Conservation (phyloP, 2,329 filamentous ascomycete species). For the Colletotrichum aenigma region DNA sequence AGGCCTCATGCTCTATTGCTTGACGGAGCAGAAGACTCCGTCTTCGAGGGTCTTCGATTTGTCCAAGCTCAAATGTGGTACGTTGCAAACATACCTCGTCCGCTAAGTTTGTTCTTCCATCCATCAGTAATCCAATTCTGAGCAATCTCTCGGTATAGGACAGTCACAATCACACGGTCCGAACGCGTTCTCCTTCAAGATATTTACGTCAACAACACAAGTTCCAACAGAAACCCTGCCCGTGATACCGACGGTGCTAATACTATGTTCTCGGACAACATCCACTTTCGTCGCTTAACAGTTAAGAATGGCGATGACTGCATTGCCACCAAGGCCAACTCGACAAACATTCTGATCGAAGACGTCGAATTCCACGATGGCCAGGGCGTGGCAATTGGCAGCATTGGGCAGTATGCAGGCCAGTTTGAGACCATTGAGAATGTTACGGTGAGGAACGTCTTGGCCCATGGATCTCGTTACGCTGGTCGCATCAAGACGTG, state of each 20-base stretch:
- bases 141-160: conserved; percentile 20
- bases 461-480: background rate
- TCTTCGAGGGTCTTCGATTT: conserved; percentile 52
- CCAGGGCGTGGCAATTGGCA: conserved; percentile 58
- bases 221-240: conserved; percentile 29
- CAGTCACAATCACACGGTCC: conserved; percentile 55
- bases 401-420: conserved; percentile 56
- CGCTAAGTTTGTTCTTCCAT: background rate
- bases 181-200: conserved; percentile 49
- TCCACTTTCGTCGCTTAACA: conserved; percentile 53
- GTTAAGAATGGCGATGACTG: conserved; percentile 57
- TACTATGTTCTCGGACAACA: conserved; percentile 55
- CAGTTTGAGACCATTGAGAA: background rate
- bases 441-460: background rate
- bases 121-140: background rate
- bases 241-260: conserved; percentile 49
- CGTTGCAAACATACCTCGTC: background rate
- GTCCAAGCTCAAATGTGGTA: conserved; percentile 62
- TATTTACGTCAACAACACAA: conserved; percentile 57
- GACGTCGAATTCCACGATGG: conserved; percentile 53
- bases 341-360: conserved; percentile 55
- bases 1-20: background rate
- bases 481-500: background rate
- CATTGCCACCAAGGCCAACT: conserved; percentile 59
- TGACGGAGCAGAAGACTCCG: background rate